A percentile compares a stretch with the other conserved stretches of the same genome.
Conservation (phyloP, 805 yeast species). For the Candida cerambycidarum region DNA sequence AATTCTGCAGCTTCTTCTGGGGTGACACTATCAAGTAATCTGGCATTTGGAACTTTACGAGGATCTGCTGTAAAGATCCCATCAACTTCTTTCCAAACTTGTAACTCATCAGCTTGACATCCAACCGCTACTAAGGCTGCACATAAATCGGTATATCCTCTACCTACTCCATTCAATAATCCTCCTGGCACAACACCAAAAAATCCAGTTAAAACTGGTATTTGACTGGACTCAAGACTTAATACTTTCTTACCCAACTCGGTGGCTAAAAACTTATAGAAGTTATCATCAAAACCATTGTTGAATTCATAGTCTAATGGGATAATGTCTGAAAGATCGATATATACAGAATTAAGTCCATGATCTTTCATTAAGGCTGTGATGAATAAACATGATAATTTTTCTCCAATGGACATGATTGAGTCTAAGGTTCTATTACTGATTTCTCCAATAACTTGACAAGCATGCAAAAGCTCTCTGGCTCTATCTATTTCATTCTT, state of each 20-base stretch:
- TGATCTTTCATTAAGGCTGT: slow-evolving; percentile 79
- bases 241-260: slow-evolving; percentile 52
- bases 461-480: slow-evolving; percentile 74
- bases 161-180: slow-evolving; percentile 84
- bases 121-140: slow-evolving; percentile 97
- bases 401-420: slow-evolving; percentile 93
- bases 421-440: slow-evolving; percentile 84
- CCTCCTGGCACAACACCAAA: slow-evolving; percentile 98
- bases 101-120: slow-evolving; percentile 85
- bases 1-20: slow-evolving; percentile 99
- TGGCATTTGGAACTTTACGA: slow-evolving; percentile 86
- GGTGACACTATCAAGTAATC: slow-evolving; percentile 81
- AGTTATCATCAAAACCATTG: slow-evolving; percentile 63
- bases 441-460: slow-evolving; percentile 89
- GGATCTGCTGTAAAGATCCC: slow-evolving; percentile 99
- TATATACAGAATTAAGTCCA: slow-evolving; percentile 73
- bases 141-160: slow-evolving; percentile 97
- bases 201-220: slow-evolving; percentile 95
- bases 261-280: slow-evolving; percentile 56
- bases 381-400: slow-evolving; percentile 86
- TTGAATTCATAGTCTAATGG: slow-evolving; percentile 58
- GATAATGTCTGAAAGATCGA: slow-evolving; percentile 75
- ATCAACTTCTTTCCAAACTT: slow-evolving; percentile 98
- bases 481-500: slow-evolving; percentile 66
- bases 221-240: slow-evolving; percentile 41